These are phyloP conservation scores for Stagonosporopsis cucurbitacearum DNA, from an alignment of 2,329 filamentous ascomycete species.

Conservation along the genomic window DNA sequence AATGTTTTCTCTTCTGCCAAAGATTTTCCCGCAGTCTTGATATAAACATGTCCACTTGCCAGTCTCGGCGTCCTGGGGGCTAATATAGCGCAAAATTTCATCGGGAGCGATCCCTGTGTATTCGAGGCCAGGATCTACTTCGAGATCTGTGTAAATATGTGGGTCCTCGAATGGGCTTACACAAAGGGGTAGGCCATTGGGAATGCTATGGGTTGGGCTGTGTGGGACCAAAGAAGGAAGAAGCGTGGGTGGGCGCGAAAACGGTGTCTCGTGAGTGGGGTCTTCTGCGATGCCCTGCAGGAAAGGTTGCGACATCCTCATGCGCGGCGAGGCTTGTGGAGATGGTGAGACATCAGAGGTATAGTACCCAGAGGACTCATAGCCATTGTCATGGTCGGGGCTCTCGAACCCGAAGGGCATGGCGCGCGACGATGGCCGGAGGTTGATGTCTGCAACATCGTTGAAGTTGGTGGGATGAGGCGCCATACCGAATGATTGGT, in stretches of 20 bases:
- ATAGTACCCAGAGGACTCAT: slow-evolving; percentile 59
- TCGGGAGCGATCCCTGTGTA: slow-evolving; percentile 88
- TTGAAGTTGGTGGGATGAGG: slow-evolving; percentile 66
- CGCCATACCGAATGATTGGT: slow-evolving; percentile 59
- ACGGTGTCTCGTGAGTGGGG: slow-evolving; percentile 35
- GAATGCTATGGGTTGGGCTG: slow-evolving; percentile 21
- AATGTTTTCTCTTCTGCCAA: slow-evolving; percentile 98
- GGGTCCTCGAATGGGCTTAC: slow-evolving; percentile 29
- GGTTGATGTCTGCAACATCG: slow-evolving; percentile 57
- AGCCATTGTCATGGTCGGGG: slow-evolving; percentile 53
- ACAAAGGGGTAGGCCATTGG: slow-evolving; percentile 21
- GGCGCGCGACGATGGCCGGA: slow-evolving; percentile 48
- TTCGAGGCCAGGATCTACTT: slow-evolving; percentile 67
- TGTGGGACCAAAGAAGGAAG: slow-evolving; percentile 33
- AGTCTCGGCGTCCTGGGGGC: slow-evolving; percentile 52
- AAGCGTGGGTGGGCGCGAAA: slow-evolving; percentile 41
- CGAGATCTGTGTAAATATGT: slow-evolving; percentile 51
- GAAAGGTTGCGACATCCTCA: slow-evolving; percentile 43
- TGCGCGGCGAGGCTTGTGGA: slow-evolving; percentile 46
- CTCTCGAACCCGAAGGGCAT: slow-evolving; percentile 50
- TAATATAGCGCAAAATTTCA: slow-evolving; percentile 64
- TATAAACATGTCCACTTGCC: slow-evolving; percentile 58
- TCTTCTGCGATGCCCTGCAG: slow-evolving; percentile 45
- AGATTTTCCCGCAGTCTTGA: slow-evolving; percentile 82
- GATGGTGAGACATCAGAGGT: slow-evolving; percentile 59